These are phyloP conservation scores for Lanmaoa pseudosensibilis DNA, from an alignment of 768 basidiomycete genomes.

Conservation along the genomic window DNA sequence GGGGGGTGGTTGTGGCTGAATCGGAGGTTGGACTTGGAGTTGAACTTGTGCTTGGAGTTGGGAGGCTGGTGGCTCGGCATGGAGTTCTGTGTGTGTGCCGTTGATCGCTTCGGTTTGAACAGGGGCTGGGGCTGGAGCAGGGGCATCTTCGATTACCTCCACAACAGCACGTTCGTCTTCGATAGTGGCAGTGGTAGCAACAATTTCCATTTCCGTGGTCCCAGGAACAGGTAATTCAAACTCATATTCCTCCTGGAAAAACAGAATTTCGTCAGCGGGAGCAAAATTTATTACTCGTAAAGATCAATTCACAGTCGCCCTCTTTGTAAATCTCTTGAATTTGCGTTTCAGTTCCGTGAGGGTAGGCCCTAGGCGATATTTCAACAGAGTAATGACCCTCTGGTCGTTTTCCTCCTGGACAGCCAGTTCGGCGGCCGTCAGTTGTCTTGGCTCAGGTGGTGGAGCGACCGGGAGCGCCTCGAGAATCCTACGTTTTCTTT, in stretches of 20 bases:
- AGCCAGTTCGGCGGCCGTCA: conserved; percentile 78
- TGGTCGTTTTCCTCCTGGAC: conserved; percentile 82
- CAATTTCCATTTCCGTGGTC: conserved; percentile 32
- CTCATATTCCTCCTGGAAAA: conserved; percentile 69
- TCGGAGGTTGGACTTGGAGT: conserved; percentile 34
- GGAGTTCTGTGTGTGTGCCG: conserved; percentile 31
- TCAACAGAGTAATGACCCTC: conserved; percentile 73
- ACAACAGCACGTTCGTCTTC: conserved; percentile 43
- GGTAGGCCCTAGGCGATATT: conserved; percentile 89
- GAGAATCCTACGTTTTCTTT: conserved; percentile 77
- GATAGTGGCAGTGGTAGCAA: conserved; percentile 39
- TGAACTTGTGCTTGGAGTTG: conserved; percentile 40
- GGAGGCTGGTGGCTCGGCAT: conserved; percentile 23
- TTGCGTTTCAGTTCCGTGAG: conserved; percentile 88
- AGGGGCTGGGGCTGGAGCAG: conserved; percentile 21
- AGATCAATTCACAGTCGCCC: conserved; percentile 58
- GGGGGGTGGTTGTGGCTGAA: conserved; percentile 41
- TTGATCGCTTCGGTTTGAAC: conserved; percentile 40
- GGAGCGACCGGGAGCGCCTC: conserved; percentile 89
- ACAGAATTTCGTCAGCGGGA: conserved; percentile 11
- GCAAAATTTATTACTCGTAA: background rate
- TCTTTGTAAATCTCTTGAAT: conserved; percentile 86
- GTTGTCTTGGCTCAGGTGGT: conserved; percentile 82
- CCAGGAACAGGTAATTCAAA: conserved; percentile 42
- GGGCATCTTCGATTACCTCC: conserved; percentile 42